A percentile compares a stretch with the other conserved stretches of the same genome.
These are phyloP conservation scores for Lactarius vividus DNA, from an alignment of 768 basidiomycete species.

Conservation along the genomic window DNA sequence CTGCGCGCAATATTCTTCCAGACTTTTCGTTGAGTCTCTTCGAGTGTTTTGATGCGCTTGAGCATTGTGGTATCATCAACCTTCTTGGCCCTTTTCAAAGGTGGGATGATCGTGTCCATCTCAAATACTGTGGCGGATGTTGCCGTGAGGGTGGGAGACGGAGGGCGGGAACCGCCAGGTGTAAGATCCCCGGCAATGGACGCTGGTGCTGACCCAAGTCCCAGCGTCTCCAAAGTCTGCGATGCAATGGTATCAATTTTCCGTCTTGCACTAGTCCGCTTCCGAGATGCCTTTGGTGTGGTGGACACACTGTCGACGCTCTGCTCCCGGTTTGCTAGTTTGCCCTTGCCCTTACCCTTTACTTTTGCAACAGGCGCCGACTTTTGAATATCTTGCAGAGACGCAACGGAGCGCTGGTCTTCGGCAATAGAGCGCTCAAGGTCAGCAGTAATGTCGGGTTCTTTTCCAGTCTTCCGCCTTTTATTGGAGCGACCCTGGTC, in stretches of 20 bases:
- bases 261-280: constrained; percentile 51
- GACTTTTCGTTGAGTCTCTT: constrained; percentile 83
- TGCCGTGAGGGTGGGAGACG: constrained; percentile 57
- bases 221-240: constrained; percentile 51
- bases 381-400: constrained; percentile 32
- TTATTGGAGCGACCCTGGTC: constrained; percentile 51
- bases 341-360: constrained; percentile 52
- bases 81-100: constrained; percentile 73
- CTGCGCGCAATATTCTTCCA: constrained; percentile 86
- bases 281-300: constrained; percentile 52
- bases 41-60: constrained; percentile 72
- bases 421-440: constrained; percentile 42
- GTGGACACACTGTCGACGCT: constrained; percentile 57
- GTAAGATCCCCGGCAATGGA: constrained; percentile 68
- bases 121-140: constrained; percentile 66
- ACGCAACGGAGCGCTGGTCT: constrained; percentile 43
- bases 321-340: constrained; percentile 43
- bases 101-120: constrained; percentile 65
- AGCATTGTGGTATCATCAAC: constrained; percentile 68
- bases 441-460: constrained; percentile 32
- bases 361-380: constrained; percentile 39
- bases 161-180: constrained; percentile 64
- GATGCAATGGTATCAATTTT: constrained; percentile 50
- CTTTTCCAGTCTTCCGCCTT: constrained; percentile 58
- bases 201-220: constrained; percentile 50